Base-by-base conservation (phyloP, 1,139 yeast species). In the Nakaseomyces delphensis region DNA sequence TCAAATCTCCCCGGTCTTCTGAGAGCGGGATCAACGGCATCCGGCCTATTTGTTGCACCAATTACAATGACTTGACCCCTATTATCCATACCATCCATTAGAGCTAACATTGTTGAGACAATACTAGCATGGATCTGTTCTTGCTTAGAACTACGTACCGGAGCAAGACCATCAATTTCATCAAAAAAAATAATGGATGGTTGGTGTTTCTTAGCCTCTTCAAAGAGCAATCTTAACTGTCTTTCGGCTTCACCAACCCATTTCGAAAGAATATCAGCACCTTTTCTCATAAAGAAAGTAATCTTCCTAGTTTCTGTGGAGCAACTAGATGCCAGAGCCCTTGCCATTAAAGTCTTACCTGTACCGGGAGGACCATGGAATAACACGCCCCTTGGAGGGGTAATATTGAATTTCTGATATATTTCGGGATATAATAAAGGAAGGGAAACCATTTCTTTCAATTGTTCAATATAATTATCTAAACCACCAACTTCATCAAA, bases 291-390 rank as follows among this genome's bases (percentile, higher is more conserved):
- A 64, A 87, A 93, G 59, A 93, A 93, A 0, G 98, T 86, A 44
- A 93, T 89, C 55, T 91, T 91, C 47, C 83, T 69, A 36, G 75
- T 74, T 10, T 83, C 79, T 0, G 93, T 77, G 0, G 96, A 83
- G 56, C 96, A 89, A 52, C 95, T 83, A 1, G 97, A 91, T 1
- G 98, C 98, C 42, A 93, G 69, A 0, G 98, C 99, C 48, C 98
- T 70, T 0, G 98, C 98, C 96, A 93, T 87, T 42, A 93, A 71
- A 0, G 99, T 93, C 60, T 93, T 93, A 71, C 99, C 99, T 0
- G 98, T 93, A 52, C 99, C 99, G 1, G 99, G 99, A 3, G 98
- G 99, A 33, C 99, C 99, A 64, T 93, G 98, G 66, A 93, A 93
- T 43, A 93, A 66, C 1, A 93, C 99, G 49, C 99, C 99, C 52